phyloP scores from a whole-genome alignment of 208 protist genomes.

The Trypanosoma cruzi region DNA sequence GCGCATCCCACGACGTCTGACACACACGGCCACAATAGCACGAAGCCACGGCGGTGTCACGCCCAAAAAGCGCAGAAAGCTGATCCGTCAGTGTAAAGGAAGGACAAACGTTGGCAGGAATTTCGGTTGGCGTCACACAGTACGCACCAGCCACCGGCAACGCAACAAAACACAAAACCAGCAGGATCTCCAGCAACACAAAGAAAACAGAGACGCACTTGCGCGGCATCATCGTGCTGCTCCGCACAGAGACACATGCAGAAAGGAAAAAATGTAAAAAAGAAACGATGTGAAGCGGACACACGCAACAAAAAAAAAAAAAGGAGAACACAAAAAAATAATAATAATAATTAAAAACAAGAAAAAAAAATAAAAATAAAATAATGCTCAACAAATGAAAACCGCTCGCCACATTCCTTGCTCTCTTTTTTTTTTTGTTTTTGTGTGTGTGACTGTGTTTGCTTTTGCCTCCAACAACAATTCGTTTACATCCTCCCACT shows the following conservation, averaged over 20 bases:
- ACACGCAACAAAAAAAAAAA: constrained; percentile 1
- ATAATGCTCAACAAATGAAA: not conserved
- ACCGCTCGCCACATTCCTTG: not conserved
- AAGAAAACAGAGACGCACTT: not conserved
- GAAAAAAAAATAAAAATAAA: not conserved
- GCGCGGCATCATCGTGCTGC: not conserved
- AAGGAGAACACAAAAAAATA: not conserved
- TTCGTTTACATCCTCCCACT: not conserved
- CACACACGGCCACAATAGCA: constrained; percentile 13
- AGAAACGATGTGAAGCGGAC: not conserved
- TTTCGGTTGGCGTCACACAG: not conserved
- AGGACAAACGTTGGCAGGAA: not conserved
- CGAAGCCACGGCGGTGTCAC: not conserved
- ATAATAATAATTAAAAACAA: not conserved
- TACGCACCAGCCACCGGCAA: not conserved
- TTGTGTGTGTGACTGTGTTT: not conserved
- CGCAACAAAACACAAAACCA: not conserved
- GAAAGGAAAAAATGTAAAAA: not conserved
- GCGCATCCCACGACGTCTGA: constrained; percentile 3
- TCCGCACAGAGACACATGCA: constrained; percentile 8
- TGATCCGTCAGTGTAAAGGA: constrained; percentile 1
- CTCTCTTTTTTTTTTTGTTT: not conserved
- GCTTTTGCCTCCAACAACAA: not conserved
- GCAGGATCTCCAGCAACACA: not conserved
- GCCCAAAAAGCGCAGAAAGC: constrained; percentile 16